Evolutionary conservation across 1,284 basidiomycete species (phyloP), one percentile per base, ranked within the genome.

Genomic region (Cutaneotrichosporon curvatum): DNA sequence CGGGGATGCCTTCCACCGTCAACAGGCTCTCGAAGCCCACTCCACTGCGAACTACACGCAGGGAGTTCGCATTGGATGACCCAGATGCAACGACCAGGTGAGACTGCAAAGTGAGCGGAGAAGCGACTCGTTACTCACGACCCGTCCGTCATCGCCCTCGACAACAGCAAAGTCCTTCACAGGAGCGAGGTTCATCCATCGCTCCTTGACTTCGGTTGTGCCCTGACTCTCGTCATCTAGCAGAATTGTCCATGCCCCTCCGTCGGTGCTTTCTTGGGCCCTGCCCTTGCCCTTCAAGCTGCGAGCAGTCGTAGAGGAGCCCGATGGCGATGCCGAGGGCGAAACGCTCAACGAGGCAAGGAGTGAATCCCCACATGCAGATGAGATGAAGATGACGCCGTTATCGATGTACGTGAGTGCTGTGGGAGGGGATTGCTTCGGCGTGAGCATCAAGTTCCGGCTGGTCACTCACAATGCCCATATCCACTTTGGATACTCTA

Each of bases 11-110:
- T 19, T 81, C 77, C 6, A 89, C 60, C 20, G 69, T 68, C 0
- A 83, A 80, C 5, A 81, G 57, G 55, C 85, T 82, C 43, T 81
- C 76, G 59, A 94, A 81, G 46, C 88, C 85, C 1, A 88, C 89
- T 3, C 92, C 92, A 52, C 83, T 89, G 48, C 87, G 77, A 9
- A 97, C 79, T 21, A 92, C 71, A 32, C 87, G 82, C 9, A 98
- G 64, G 10, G 84, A 84, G 7, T 92, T 91, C 1, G 81, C 80
- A 51, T 82, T 88, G 16, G 79, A 78, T 0, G 83, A 84, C 2
- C 94, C 94, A 2, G 90, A 94, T 55, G 88, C 90, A 0, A 90
- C 86, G 3, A 97, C 80, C 38, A 96, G 79, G 63, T 91, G 82
- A 12, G 79, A 79, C 82, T 87, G 61, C 3, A 5, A 7, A 40